Evolutionary conservation across 139 green algal genomes (phyloP).

Genomic region (Volvox africanus): DNA sequence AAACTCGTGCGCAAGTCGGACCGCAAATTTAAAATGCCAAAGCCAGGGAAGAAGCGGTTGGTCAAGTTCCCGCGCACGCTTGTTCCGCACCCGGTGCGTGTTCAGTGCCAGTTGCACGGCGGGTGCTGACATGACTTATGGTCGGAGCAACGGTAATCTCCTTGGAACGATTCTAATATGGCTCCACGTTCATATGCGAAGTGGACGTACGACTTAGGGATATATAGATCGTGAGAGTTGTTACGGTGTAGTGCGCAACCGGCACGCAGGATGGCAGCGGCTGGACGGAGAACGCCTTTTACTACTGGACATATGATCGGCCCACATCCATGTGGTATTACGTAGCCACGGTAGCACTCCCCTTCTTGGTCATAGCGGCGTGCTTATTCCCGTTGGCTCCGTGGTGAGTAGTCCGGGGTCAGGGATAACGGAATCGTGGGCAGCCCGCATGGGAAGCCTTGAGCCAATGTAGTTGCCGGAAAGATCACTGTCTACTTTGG

Average conservation of each 20-base stretch:
- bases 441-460: not conserved
- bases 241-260: too few relatives aligned
- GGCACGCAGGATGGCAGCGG: slow-evolving; percentile 52
- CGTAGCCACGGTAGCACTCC: slow-evolving; percentile 50
- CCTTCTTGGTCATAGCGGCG: slow-evolving; percentile 59
- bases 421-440: too few relatives aligned
- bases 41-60: slow-evolving; percentile 58
- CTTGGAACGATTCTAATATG: too few relatives aligned
- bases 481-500: too few relatives aligned
- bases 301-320: slow-evolving; percentile 80
- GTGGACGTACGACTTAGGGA: too few relatives aligned
- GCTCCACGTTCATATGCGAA: too few relatives aligned
- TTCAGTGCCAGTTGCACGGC: too few relatives aligned
- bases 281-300: slow-evolving; percentile 80
- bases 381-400: slow-evolving; percentile 79
- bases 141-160: too few relatives aligned
- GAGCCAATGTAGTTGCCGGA: too few relatives aligned
- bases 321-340: slow-evolving; percentile 74
- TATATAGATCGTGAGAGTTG: too few relatives aligned
- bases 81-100: slow-evolving; percentile 41
- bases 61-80: slow-evolving; percentile 65
- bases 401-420: slow-evolving; percentile 12
- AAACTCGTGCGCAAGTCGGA: slow-evolving; percentile 53
- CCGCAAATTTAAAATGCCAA: slow-evolving; percentile 64
- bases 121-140: too few relatives aligned